phyloP scores from a whole-genome alignment of 169 alveolate genomes.

The Eimeria maxima region DNA sequence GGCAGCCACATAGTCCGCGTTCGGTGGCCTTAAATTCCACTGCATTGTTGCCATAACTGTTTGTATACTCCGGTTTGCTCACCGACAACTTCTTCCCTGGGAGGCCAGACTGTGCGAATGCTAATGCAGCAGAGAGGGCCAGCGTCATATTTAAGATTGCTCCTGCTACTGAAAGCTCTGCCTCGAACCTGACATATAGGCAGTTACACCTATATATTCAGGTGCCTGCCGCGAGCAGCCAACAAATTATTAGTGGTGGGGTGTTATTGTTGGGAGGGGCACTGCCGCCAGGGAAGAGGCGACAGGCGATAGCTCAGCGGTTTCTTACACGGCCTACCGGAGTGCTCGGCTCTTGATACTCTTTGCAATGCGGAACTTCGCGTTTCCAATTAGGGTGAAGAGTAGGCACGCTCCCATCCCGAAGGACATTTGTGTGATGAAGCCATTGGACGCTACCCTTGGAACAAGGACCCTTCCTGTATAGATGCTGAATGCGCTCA shows the following conservation, averaged over 20 bases:
- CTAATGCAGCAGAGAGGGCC: conserved; percentile 71
- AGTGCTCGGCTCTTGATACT: conserved; percentile 54
- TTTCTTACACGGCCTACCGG: conserved; percentile 32
- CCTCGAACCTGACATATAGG: conserved; percentile 26
- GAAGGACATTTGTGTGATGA: conserved; percentile 20
- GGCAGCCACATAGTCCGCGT: neutral
- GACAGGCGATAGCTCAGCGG: neutral
- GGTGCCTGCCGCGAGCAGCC: neutral
- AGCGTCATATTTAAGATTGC: conserved; percentile 58
- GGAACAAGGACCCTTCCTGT: conserved; percentile 44
- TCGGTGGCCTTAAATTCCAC: neutral
- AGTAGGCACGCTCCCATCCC: conserved; percentile 74
- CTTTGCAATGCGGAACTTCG: conserved; percentile 53
- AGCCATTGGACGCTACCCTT: conserved; percentile 39
- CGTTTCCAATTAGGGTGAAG: conserved; percentile 46
- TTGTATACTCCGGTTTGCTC: neutral
- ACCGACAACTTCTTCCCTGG: conserved; percentile 59
- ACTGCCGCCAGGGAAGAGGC: neutral
- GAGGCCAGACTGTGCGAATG: conserved; percentile 38
- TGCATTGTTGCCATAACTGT: neutral
- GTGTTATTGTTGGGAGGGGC: neutral
- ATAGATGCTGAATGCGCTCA: conserved; percentile 75
- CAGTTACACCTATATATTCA: neutral
- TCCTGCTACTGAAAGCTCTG: conserved; percentile 53
- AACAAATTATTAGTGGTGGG: neutral